Evolutionary conservation across 2,329 filamentous ascomycete species (phyloP).

Genomic region (Eurotiales sp.): DNA sequence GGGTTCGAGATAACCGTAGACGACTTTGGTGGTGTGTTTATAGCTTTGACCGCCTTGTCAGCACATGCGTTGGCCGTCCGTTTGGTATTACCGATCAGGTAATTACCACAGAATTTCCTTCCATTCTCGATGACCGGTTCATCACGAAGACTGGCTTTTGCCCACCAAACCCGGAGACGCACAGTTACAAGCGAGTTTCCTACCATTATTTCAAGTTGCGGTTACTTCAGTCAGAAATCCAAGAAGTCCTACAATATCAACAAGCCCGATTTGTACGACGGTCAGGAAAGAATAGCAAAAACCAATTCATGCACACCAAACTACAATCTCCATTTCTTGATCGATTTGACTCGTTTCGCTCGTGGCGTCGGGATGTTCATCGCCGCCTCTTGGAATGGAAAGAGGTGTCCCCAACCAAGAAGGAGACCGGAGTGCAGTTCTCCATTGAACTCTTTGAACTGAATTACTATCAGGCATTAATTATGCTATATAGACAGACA

Average conservation of each 20-base stretch:
- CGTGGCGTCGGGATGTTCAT: slow-evolving; percentile 87
- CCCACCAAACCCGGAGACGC: slow-evolving; percentile 56
- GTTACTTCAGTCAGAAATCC: slow-evolving; percentile 86
- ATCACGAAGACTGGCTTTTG: slow-evolving; percentile 77
- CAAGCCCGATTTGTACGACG: slow-evolving; percentile 76
- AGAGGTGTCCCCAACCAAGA: slow-evolving; percentile 69
- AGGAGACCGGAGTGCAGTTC: slow-evolving; percentile 82
- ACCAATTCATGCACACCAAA: slow-evolving; percentile 71
- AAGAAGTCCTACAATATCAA: slow-evolving; percentile 89
- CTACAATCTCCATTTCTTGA: slow-evolving; percentile 81
- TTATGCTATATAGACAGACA: slow-evolving; percentile 92
- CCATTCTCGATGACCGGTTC: slow-evolving; percentile 78
- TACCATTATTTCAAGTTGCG: slow-evolving; percentile 90
- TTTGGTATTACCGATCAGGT: slow-evolving; percentile 96
- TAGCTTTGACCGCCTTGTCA: slow-evolving; percentile 89
- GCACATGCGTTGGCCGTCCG: slow-evolving; percentile 86
- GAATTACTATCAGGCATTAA: slow-evolving; percentile 97
- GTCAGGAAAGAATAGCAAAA: slow-evolving; percentile 59
- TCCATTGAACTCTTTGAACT: slow-evolving; percentile 85
- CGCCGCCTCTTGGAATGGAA: slow-evolving; percentile 82
- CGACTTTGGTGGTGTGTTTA: slow-evolving; percentile 97
- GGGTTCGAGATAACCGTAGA: slow-evolving; percentile 78
- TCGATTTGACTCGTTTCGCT: slow-evolving; percentile 78
- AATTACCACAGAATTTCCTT: slow-evolving; percentile 92
- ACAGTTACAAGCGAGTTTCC: slow-evolving; percentile 86